Percentiles rank a stretch among this genome's conserved stretches.
Conservation (phyloP, 345 rosid species). For the Brassica rapa region DNA sequence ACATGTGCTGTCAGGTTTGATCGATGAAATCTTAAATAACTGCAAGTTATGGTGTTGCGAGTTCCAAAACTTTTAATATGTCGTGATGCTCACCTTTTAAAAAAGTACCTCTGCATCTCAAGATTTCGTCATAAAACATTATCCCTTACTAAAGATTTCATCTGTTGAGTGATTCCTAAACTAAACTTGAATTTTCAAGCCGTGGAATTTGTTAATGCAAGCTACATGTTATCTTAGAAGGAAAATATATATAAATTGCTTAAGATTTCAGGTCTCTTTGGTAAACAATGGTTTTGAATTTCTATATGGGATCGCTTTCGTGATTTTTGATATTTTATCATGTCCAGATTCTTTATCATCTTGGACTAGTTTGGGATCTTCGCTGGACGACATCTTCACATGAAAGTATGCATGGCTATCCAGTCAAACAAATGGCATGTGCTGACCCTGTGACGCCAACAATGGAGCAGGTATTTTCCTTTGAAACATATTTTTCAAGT, state of each 20-base stretch:
- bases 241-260: conserved; percentile 10
- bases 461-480: conserved; percentile 58
- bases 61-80: background rate
- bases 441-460: conserved; percentile 66
- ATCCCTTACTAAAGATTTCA: conserved; percentile 8
- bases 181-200: conserved; percentile 13
- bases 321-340: conserved; percentile 21
- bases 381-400: conserved; percentile 64
- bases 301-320: conserved; percentile 6
- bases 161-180: background rate
- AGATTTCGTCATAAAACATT: background rate
- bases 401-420: conserved; percentile 43
- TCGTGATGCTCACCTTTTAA: conserved; percentile 10
- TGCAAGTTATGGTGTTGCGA: background rate
- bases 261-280: background rate
- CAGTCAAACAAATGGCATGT: conserved; percentile 46
- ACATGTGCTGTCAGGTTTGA: conserved; percentile 10
- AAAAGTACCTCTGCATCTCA: background rate
- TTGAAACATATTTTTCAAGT: conserved; percentile 9
- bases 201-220: conserved; percentile 10
- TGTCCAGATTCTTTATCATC: conserved; percentile 83
- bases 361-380: conserved; percentile 79
- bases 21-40: background rate
- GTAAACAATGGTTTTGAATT: conserved; percentile 14
- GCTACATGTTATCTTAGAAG: conserved; percentile 15